These are phyloP conservation scores for Thalassiosira livingstoniorum DNA, from an alignment of 352 stramenopile genomes.

Conservation along the genomic window DNA sequence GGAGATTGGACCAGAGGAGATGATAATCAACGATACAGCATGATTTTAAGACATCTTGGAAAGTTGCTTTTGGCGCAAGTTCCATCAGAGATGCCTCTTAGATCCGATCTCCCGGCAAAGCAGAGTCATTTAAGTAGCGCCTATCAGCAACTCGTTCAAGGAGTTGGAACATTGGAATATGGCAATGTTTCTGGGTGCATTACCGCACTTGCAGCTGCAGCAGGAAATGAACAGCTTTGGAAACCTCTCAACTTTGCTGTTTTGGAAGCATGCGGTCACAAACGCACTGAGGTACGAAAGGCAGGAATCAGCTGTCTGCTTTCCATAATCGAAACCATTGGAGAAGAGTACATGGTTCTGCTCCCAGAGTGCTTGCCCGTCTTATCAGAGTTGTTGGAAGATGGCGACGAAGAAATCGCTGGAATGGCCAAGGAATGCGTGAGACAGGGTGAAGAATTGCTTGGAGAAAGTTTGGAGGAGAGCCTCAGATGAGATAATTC, in stretches of 20 bases:
- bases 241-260: slow-evolving; percentile 86
- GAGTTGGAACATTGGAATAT: slow-evolving; percentile 63
- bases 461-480: slow-evolving; percentile 84
- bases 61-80: slow-evolving; percentile 75
- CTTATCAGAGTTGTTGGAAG: slow-evolving; percentile 85
- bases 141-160: slow-evolving; percentile 74
- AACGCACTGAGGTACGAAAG: slow-evolving; percentile 76
- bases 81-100: slow-evolving; percentile 56
- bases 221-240: slow-evolving; percentile 85
- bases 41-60: slow-evolving; percentile 75
- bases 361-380: slow-evolving; percentile 85
- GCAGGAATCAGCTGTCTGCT: slow-evolving; percentile 79
- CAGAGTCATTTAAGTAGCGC: slow-evolving; percentile 32
- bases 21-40: slow-evolving; percentile 76
- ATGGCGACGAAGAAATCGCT: slow-evolving; percentile 80
- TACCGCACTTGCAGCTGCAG: slow-evolving; percentile 75
- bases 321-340: slow-evolving; percentile 82
- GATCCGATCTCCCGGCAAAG: slow-evolving; percentile 37
- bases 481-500: slow-evolving; percentile 72
- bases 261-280: slow-evolving; percentile 75
- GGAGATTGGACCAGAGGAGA: slow-evolving; percentile 81
- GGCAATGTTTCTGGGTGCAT: slow-evolving; percentile 80
- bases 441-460: slow-evolving; percentile 78
- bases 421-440: slow-evolving; percentile 81
- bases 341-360: slow-evolving; percentile 87